phyloP scores from a whole-genome alignment of 148 eudicot species.

The Rhododendron griersonianum region DNA sequence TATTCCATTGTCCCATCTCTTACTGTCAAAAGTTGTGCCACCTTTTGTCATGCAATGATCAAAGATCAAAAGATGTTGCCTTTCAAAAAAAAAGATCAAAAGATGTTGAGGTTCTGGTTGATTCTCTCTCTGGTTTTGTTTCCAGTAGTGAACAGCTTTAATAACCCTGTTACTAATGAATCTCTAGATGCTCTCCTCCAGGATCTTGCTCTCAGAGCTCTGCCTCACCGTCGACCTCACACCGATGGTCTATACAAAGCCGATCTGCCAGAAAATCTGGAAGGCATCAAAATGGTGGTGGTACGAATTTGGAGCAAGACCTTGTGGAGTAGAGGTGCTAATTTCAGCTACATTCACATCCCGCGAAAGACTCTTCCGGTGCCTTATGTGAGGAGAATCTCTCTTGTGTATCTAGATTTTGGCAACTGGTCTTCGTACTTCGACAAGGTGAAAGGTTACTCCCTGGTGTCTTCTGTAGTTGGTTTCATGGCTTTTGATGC shows the following conservation, averaged over 20 bases:
- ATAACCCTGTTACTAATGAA: not conserved
- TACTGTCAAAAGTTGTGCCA: not conserved
- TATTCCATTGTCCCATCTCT: not conserved
- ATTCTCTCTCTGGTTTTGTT: conserved; percentile 11
- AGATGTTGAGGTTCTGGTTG: conserved; percentile 1
- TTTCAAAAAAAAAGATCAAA: not conserved
- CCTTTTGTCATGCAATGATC: not conserved
- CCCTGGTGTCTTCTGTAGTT: conserved; percentile 22
- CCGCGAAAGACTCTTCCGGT: conserved; percentile 31
- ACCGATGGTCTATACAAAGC: conserved; percentile 29
- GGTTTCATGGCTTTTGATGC: conserved; percentile 38
- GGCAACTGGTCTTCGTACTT: conserved; percentile 39
- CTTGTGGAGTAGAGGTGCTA: conserved; percentile 32
- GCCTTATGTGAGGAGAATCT: conserved; percentile 33
- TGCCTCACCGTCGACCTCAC: conserved; percentile 22
- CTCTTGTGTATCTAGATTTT: conserved; percentile 28
- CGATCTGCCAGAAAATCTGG: conserved; percentile 22
- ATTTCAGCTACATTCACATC: conserved; percentile 33
- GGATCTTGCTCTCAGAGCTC: conserved; percentile 25
- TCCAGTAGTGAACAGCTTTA: conserved; percentile 9
- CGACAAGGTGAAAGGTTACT: conserved; percentile 29
- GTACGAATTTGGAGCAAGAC: conserved; percentile 34
- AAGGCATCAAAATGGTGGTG: conserved; percentile 25
- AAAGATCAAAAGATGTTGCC: too few species aligned
- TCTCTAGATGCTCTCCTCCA: conserved; percentile 28